Percentiles rank a stretch among this genome's conserved stretches.
phyloP scores from a whole-genome alignment of 2,329 filamentous ascomycete species.

The Cladorrhinum sp. region DNA sequence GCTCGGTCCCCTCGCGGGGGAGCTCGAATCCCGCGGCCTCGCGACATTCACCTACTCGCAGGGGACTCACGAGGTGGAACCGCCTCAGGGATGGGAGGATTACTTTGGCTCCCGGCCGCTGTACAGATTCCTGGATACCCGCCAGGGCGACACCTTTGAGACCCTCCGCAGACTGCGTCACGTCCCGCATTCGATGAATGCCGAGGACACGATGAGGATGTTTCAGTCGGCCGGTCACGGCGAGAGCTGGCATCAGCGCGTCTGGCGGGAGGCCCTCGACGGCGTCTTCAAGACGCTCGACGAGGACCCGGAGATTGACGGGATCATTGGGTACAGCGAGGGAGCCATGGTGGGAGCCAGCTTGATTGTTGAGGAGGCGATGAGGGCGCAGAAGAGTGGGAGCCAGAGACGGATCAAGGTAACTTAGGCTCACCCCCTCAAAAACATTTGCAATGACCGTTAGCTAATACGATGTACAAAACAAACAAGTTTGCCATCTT shows the following conservation, averaged over 20 bases:
- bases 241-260: conserved; percentile 20
- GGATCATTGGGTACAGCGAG: conserved; percentile 26
- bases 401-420: conserved; percentile 23
- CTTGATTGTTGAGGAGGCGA: conserved; percentile 23
- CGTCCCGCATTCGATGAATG: conserved; percentile 24
- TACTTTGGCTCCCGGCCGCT: conserved; percentile 28
- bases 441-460: too few species aligned
- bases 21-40: conserved; percentile 23
- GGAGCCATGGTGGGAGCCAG: conserved; percentile 29
- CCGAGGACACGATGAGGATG: conserved; percentile 27
- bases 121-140: conserved; percentile 29
- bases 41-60: conserved; percentile 26
- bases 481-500: conserved; percentile 43
- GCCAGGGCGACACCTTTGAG: conserved; percentile 26
- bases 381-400: conserved; percentile 8
- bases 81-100: conserved; percentile 28
- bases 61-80: conserved; percentile 25
- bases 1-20: conserved; percentile 26
- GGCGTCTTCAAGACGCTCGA: conserved; percentile 24
- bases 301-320: conserved; percentile 27
- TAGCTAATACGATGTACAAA: not conserved
- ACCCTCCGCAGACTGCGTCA: conserved; percentile 25
- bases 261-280: conserved; percentile 23
- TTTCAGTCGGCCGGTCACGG: conserved; percentile 15
- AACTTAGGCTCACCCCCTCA: not conserved